These are phyloP conservation scores for Acanthamoeba lenticulata DNA, from an alignment of 208 protist genomes.

Conservation along the genomic window DNA sequence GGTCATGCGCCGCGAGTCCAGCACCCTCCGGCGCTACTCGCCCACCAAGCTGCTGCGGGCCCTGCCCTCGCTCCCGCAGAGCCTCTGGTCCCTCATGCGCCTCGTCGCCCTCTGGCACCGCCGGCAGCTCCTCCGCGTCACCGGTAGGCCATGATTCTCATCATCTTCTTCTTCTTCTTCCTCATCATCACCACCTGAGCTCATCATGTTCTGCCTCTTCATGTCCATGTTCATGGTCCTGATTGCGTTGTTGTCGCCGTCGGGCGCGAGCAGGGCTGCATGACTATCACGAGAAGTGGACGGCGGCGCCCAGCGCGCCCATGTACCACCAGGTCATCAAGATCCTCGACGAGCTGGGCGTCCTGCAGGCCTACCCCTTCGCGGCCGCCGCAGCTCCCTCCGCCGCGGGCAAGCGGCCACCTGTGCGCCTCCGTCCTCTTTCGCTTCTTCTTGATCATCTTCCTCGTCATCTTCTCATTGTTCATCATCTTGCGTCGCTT, in stretches of 20 bases:
- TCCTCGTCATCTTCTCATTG: no score
- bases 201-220: no score
- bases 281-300: conserved; percentile 10
- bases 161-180: not conserved
- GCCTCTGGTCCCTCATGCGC: conserved; percentile 14
- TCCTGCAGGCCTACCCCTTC: not conserved
- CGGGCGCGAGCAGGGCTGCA: not conserved
- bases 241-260: no score
- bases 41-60: not conserved
- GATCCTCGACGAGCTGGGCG: not conserved
- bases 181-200: no score
- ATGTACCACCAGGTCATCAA: not conserved
- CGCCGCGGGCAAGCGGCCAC: not conserved
- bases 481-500: no score
- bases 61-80: not conserved
- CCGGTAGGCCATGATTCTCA: not conserved
- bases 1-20: conserved; percentile 1
- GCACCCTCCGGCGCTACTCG: not conserved
- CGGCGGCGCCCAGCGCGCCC: not conserved
- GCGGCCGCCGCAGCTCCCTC: not conserved
- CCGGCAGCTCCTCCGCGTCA: conserved; percentile 3
- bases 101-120: conserved; percentile 25
- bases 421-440: not conserved
- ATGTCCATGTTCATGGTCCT: not conserved
- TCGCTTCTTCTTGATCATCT: no score